phyloP scores from a whole-genome alignment of 768 basidiomycete genomes.

The Tylopilus sp. region DNA sequence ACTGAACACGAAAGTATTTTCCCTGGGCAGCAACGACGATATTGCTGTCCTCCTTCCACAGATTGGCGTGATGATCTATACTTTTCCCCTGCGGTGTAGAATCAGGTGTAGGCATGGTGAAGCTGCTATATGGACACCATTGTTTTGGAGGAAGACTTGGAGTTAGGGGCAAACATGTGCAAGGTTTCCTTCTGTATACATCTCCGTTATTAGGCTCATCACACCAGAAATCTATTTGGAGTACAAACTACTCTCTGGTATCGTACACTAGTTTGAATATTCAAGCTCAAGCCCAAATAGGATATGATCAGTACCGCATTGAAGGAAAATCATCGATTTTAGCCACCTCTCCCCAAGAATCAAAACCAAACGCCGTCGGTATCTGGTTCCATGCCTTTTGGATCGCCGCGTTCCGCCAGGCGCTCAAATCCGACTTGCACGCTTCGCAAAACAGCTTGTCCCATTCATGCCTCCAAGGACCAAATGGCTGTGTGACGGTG shows the following conservation, averaged over 20 bases:
- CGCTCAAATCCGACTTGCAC: conserved; percentile 2
- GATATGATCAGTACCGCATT: background rate
- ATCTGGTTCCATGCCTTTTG: conserved; percentile 15
- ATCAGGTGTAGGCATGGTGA: background rate
- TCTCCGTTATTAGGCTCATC: too few relatives aligned
- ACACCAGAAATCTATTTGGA: too few relatives aligned
- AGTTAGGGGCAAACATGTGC: too few relatives aligned
- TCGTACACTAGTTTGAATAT: too few relatives aligned
- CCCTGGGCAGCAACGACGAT: conserved; percentile 24
- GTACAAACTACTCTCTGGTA: background rate
- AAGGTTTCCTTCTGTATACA: too few relatives aligned
- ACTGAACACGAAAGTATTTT: conserved; percentile 33
- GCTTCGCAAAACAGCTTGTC: conserved; percentile 10
- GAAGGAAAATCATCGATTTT: background rate
- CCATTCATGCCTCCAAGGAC: conserved; percentile 16
- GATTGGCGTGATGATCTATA: background rate
- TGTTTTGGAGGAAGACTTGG: too few relatives aligned
- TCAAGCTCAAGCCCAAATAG: too few relatives aligned
- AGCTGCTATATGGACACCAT: too few relatives aligned
- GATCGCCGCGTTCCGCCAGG: background rate
- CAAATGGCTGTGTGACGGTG: conserved; percentile 1
- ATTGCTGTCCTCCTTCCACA: conserved; percentile 31
- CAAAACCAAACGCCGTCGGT: conserved; percentile 6
- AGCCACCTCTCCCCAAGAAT: conserved; percentile 9
- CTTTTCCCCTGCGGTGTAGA: background rate